A percentile compares a stretch with the other conserved stretches of the same genome.
These are phyloP conservation scores for Danielia reshetovae DNA, from an alignment of 805 yeast species.

Conservation along the genomic window DNA sequence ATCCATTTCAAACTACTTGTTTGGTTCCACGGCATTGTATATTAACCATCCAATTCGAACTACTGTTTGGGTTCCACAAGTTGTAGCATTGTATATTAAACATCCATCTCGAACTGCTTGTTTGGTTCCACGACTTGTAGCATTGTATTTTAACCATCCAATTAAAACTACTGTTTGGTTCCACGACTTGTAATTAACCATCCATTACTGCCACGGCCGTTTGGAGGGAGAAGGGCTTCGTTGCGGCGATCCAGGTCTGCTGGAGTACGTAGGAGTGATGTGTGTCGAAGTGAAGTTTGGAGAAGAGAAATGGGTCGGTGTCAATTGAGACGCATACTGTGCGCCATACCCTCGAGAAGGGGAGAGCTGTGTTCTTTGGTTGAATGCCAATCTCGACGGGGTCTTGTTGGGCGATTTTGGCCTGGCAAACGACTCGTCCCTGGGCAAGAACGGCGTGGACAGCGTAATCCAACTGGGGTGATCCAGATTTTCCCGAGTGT, in stretches of 20 bases:
- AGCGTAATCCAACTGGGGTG: conserved; percentile 11
- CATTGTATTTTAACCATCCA: no score
- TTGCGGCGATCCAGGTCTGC: conserved; percentile 17
- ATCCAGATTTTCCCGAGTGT: background rate
- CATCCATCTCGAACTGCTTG: no score
- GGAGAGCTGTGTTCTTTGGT: conserved; percentile 16
- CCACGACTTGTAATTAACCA: no score
- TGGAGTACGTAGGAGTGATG: conserved; percentile 3
- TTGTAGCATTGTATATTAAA: no score
- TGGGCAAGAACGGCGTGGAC: conserved; percentile 15
- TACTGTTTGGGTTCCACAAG: no score
- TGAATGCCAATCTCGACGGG: conserved; percentile 13
- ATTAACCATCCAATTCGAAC: no score
- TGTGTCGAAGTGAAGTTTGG: background rate
- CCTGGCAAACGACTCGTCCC: conserved; percentile 14
- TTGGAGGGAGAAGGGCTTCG: conserved; percentile 18
- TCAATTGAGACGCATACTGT: background rate
- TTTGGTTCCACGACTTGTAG: no score
- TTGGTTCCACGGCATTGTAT: background rate
- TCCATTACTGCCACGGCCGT: conserved; percentile 16
- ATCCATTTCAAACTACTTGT: background rate
- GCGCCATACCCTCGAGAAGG: conserved; percentile 3
- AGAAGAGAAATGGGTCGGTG: background rate
- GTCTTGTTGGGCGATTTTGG: conserved; percentile 15
- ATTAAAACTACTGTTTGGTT: no score